Evolutionary conservation across 257 asterid genomes (phyloP), one percentile per base, ranked within the genome.

Genomic region (Mentha longifolia): DNA sequence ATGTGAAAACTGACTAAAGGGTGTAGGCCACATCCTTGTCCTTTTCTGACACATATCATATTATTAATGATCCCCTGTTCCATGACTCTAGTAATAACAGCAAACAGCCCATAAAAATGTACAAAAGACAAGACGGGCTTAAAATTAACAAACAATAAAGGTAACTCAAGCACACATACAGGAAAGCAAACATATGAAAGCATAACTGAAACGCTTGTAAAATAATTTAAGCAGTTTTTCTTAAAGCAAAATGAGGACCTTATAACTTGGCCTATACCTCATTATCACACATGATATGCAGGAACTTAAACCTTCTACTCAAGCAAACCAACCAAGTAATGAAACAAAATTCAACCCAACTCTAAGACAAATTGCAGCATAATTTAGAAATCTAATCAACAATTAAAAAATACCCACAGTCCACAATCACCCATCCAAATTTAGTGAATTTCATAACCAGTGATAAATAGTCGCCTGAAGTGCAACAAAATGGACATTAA

Each of bases 291-390:
- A 6, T n/a, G 46, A 58, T 11, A 57, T 10, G 45, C 45, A 56
- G n/a, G 43, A 70, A 59, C 50, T 43, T 13, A 45, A 10, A 16
- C 28, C 0, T 4, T 25, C 35, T 15, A 43, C 60, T 28, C 49
- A 60, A 30, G 16, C 28, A 14, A 61, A 30, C 1, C 31, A 12
- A 0, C 19, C 2, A 35, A 35, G 43, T 61, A 61, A 14, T 11
- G 43, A 41, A 61, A 47, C 70, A 49, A 22, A 47, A 19, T 8
- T 61, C 62, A 20, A 17, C 33, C 33, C 19, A 25, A 30, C 31
- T 22, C 51, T 17, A 46, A 20, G 16, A 33, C 28, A 28, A 50
- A 61, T n/a, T 15, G 64, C 56, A 72, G 50, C 69, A 14, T 20
- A 10, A n/a, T 5, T 47, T 10, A 30, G 12, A 6, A 37, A 37